A percentile compares a stretch with the other conserved stretches of the same genome.
Conservation (phyloP, 106 monocot species). For the Posidonia australis region DNA sequence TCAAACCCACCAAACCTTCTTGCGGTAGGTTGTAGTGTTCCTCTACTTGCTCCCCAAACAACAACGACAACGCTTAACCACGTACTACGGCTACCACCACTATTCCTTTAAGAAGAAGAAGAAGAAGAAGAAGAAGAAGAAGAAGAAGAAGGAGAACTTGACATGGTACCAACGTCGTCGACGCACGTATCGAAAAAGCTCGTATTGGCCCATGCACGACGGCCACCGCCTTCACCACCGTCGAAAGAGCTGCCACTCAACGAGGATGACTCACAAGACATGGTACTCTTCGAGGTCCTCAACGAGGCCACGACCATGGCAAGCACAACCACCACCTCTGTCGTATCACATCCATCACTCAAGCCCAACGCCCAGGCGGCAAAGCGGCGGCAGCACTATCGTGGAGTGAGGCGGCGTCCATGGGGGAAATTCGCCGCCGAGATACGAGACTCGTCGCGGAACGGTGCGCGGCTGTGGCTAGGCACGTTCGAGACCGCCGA, state of each 20-base stretch:
- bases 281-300: conserved; percentile 58
- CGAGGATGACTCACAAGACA: conserved; percentile 75
- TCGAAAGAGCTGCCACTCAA: conserved; percentile 52
- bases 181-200: no score
- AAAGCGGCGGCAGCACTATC: conserved; percentile 29
- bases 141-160: no score
- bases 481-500: conserved; percentile 46
- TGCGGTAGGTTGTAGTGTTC: no score
- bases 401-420: conserved; percentile 46
- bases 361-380: background rate
- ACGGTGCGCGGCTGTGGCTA: conserved; percentile 72
- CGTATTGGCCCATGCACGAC: no score
- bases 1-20: no score
- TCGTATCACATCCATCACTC: conserved; percentile 38
- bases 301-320: conserved; percentile 39
- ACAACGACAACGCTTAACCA: no score
- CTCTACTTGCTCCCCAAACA: no score
- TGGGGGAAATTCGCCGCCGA: conserved; percentile 28
- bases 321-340: background rate
- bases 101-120: no score
- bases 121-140: no score
- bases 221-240: background rate
- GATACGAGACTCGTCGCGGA: conserved; percentile 56
- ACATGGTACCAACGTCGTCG: no score
- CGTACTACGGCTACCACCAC: no score